Evolutionary conservation across 2,329 filamentous ascomycete species (phyloP).

Genomic region (Botrytis aclada): DNA sequence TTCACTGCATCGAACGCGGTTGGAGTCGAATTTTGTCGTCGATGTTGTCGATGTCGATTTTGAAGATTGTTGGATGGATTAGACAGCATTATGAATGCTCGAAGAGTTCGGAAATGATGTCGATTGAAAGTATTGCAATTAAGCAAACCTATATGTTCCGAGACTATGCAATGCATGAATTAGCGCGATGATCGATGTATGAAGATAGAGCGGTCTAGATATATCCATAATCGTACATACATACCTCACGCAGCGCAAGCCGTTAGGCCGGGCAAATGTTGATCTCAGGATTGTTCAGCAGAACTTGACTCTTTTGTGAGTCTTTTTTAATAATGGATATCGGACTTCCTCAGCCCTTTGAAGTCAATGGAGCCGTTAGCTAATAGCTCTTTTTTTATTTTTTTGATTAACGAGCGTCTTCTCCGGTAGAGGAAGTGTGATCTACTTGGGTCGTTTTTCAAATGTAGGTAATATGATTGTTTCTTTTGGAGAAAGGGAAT

Average conservation of each 20-base stretch:
- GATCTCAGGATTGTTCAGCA: constrained; percentile 48
- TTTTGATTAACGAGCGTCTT: constrained; percentile 17
- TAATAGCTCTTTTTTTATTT: neutral
- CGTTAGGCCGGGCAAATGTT: constrained; percentile 68
- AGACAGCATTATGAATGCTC: constrained; percentile 73
- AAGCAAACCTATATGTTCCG: constrained; percentile 51
- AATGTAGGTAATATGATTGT: neutral
- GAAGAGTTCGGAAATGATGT: constrained; percentile 65
- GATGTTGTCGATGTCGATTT: constrained; percentile 71
- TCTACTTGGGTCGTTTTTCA: neutral
- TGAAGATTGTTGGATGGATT: constrained; percentile 70
- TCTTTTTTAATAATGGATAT: constrained; percentile 22
- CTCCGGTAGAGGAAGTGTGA: constrained; percentile 9
- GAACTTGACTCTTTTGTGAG: constrained; percentile 42
- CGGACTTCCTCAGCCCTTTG: constrained; percentile 34
- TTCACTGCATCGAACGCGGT: constrained; percentile 72
- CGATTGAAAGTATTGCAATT: constrained; percentile 49
- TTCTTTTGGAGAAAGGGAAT: neutral
- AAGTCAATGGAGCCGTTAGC: constrained; percentile 14
- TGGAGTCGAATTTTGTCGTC: constrained; percentile 85
- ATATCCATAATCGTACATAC: constrained; percentile 44
- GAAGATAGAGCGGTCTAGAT: constrained; percentile 15
- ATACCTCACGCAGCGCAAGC: constrained; percentile 83
- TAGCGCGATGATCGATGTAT: neutral
- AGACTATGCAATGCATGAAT: constrained; percentile 39